These are phyloP conservation scores for Nepenthes gracilis DNA, from an alignment of 148 eudicot species.

Conservation along the genomic window DNA sequence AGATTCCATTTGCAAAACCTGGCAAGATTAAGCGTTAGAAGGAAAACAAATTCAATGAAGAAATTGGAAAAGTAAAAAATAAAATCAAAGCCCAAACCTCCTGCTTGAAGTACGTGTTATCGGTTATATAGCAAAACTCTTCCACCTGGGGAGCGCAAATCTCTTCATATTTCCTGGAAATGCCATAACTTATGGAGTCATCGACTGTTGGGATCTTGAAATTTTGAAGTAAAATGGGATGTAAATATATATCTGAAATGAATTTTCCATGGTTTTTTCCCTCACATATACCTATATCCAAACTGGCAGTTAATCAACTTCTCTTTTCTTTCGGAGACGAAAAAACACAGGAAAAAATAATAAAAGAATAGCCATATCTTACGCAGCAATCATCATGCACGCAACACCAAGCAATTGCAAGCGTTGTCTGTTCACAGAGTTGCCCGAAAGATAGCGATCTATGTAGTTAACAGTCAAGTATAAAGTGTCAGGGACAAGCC, in stretches of 20 bases:
- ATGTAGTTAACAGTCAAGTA: constrained; percentile 78
- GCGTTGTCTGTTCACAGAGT: constrained; percentile 63
- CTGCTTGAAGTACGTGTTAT: constrained; percentile 79
- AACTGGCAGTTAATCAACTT: not conserved
- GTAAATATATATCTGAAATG: too few relatives aligned
- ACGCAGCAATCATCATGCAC: constrained; percentile 98
- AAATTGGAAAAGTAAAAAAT: not conserved
- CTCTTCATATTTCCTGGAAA: constrained; percentile 83
- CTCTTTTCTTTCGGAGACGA: not conserved
- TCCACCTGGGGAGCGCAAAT: constrained; percentile 94
- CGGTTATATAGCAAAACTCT: constrained; percentile 89
- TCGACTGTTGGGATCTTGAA: too few relatives aligned
- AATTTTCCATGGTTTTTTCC: too few relatives aligned
- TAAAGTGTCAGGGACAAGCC: constrained; percentile 89
- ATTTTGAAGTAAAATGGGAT: too few relatives aligned
- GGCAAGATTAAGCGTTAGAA: not conserved
- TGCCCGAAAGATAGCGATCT: constrained; percentile 90
- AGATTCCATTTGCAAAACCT: constrained; percentile 91
- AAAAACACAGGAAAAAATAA: not conserved
- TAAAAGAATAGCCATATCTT: constrained; percentile 18
- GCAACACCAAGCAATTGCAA: constrained; percentile 90
- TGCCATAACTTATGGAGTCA: too few relatives aligned
- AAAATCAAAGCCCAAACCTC: constrained; percentile 41
- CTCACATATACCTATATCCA: not conserved
- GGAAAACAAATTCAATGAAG: not conserved